Conservation (phyloP, 2,329 filamentous ascomycete genomes). For the Monilinia fructigena region DNA sequence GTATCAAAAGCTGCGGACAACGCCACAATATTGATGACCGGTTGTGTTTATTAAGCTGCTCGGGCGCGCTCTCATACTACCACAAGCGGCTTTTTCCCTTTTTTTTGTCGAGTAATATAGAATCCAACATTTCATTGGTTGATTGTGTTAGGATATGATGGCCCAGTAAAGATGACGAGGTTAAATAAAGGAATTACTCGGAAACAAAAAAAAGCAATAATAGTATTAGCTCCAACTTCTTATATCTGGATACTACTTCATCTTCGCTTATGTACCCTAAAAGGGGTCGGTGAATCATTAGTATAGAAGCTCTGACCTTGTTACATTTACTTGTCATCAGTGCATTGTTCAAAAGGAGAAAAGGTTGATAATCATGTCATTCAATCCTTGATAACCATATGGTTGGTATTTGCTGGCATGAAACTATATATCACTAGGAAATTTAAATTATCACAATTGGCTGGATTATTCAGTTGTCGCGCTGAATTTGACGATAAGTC, state of each 20-base stretch:
- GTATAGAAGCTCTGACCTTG: neutral
- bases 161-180: neutral
- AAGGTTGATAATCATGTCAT: neutral
- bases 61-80: neutral
- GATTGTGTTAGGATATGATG: neutral
- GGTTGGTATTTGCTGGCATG: neutral
- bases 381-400: neutral
- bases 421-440: neutral
- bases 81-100: neutral
- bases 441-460: neutral
- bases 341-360: neutral
- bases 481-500: neutral
- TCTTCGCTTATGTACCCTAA: slow-evolving; percentile 9
- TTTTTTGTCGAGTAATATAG: too few relatives aligned
- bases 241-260: neutral
- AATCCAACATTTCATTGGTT: neutral
- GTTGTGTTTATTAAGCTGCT: neutral
- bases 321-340: neutral
- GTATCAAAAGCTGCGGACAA: too few relatives aligned
- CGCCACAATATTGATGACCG: too few relatives aligned
- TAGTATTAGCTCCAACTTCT: too few relatives aligned
- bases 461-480: neutral
- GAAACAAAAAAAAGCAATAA: too few relatives aligned
- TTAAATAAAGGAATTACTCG: too few relatives aligned
- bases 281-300: neutral